phyloP scores from a whole-genome alignment of 2,329 filamentous ascomycete species.

The Sporothrix brasiliensis region DNA sequence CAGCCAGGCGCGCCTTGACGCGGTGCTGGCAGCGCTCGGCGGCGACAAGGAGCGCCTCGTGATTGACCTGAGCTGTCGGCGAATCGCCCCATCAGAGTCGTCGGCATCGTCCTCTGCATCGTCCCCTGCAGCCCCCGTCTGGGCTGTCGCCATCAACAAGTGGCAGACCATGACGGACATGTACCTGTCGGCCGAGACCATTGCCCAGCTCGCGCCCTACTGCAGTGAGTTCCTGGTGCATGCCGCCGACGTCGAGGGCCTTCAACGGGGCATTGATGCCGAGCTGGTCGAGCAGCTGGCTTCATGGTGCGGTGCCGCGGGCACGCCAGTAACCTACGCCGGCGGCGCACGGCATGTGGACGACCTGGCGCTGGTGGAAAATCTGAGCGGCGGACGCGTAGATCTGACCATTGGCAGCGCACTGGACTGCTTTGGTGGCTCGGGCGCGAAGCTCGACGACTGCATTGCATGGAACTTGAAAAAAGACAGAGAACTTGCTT shows the following conservation, averaged over 20 bases:
- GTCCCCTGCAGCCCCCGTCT: slow-evolving; percentile 45
- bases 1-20: slow-evolving; percentile 73
- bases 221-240: slow-evolving; percentile 98
- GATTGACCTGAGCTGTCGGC: slow-evolving; percentile 90
- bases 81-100: slow-evolving; percentile 39
- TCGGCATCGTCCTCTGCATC: neutral
- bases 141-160: slow-evolving; percentile 99
- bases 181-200: slow-evolving; percentile 78
- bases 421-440: slow-evolving; percentile 91
- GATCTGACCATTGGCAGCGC: slow-evolving; percentile 97
- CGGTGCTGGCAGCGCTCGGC: slow-evolving; percentile 71
- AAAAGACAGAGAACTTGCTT: slow-evolving; percentile 41
- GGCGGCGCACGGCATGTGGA: slow-evolving; percentile 83
- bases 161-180: slow-evolving; percentile 98
- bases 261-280: slow-evolving; percentile 89
- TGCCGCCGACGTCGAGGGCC: slow-evolving; percentile 92
- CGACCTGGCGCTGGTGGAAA: slow-evolving; percentile 81
- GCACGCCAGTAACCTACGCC: slow-evolving; percentile 83
- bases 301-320: slow-evolving; percentile 75
- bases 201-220: slow-evolving; percentile 79
- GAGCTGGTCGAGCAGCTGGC: slow-evolving; percentile 75
- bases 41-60: slow-evolving; percentile 81
- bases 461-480: slow-evolving; percentile 83
- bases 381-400: slow-evolving; percentile 75
- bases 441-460: slow-evolving; percentile 81